A percentile compares a stretch with the other conserved stretches of the same genome.
Evolutionary conservation across 148 eudicot species (phyloP).

Genomic region (Tetragonia tetragonoides): DNA sequence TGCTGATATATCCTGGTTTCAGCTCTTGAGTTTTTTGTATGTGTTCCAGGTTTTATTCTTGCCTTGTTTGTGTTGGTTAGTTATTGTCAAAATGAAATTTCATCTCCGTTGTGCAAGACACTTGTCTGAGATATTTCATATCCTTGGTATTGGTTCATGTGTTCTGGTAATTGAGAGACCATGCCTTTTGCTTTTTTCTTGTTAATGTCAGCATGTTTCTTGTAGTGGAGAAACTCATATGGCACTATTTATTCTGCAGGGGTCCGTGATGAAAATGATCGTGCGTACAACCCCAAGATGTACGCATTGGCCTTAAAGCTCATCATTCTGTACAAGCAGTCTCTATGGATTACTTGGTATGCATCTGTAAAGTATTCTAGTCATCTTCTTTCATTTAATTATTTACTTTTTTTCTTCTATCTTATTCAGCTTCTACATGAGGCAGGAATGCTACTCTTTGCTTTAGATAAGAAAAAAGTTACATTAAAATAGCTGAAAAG

Average conservation of each 20-base stretch:
- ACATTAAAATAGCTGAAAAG: no score
- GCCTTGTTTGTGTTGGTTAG: not conserved
- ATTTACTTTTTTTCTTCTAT: not conserved
- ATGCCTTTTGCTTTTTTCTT: not conserved
- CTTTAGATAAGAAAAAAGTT: no score
- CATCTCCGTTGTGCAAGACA: not conserved
- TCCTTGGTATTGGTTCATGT: constrained; percentile 9
- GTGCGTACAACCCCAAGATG: constrained; percentile 79
- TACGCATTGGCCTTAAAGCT: constrained; percentile 87
- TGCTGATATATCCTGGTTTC: not conserved
- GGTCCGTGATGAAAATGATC: constrained; percentile 92
- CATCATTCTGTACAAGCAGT: constrained; percentile 93
- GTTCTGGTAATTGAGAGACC: not conserved
- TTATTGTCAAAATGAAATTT: not conserved
- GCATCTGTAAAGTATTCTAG: constrained; percentile 12
- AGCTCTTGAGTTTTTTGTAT: not conserved
- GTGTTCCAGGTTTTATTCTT: not conserved
- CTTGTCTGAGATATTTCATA: not conserved
- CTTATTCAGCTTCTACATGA: constrained; percentile 5
- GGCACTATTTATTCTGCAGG: constrained; percentile 43
- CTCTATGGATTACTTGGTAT: constrained; percentile 92
- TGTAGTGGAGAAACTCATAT: not conserved
- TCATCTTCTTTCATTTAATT: not conserved
- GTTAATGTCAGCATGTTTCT: not conserved
- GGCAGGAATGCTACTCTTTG: not conserved